These are phyloP conservation scores for Plasmodium blacklocki DNA, from an alignment of 169 alveolate species.

Conservation along the genomic window DNA sequence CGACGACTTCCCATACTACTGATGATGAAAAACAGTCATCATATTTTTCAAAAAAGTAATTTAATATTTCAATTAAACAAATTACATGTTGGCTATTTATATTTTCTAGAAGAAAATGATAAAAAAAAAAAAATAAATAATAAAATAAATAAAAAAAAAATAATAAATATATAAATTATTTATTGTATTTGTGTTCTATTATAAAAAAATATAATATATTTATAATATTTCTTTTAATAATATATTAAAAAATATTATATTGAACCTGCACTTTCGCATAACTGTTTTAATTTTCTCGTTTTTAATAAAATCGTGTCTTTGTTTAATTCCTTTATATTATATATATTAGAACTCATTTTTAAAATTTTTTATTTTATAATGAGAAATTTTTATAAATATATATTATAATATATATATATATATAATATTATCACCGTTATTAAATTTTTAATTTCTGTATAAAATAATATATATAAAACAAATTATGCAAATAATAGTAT, in stretches of 20 bases:
- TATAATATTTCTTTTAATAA: not conserved
- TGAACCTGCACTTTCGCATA: slow-evolving; percentile 57
- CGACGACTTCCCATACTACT: slow-evolving; percentile 75
- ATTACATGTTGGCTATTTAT: slow-evolving; percentile 62
- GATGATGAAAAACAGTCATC: slow-evolving; percentile 60
- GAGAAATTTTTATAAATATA: not conserved
- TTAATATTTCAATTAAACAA: slow-evolving; percentile 64
- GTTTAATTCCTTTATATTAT: slow-evolving; percentile 38
- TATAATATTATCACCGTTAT: too few relatives aligned
- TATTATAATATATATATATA: not conserved
- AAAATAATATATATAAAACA: too few relatives aligned
- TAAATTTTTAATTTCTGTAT: too few relatives aligned
- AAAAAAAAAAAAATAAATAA: slow-evolving; percentile 8
- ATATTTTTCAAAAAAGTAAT: slow-evolving; percentile 56
- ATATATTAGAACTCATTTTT: slow-evolving; percentile 48
- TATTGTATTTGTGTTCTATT: not conserved
- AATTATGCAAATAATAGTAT: too few relatives aligned
- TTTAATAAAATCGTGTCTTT: slow-evolving; percentile 70
- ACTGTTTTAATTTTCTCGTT: slow-evolving; percentile 61
- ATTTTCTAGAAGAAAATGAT: slow-evolving; percentile 13
- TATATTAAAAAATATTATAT: not conserved
- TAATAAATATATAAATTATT: not conserved
- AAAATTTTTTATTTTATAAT: not conserved
- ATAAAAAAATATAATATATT: not conserved
- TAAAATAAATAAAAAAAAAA: slow-evolving; percentile 11